Evolutionary conservation across 352 stramenopile species (phyloP).

Genomic region (Phytophthora chlamydospora): DNA sequence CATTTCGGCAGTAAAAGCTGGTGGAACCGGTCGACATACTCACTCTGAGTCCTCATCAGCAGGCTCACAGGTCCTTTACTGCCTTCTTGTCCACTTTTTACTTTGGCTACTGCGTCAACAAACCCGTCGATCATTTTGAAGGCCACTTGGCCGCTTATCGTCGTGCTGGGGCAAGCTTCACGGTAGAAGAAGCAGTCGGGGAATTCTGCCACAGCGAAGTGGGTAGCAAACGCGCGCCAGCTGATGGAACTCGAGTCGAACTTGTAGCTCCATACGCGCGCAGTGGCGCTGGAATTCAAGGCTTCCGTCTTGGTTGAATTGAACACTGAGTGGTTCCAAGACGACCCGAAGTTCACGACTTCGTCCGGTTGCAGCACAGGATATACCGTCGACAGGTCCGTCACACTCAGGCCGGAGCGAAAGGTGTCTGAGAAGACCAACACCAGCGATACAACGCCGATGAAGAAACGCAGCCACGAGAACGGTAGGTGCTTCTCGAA

Average conservation of each 20-base stretch:
- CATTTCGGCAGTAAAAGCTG: conserved; percentile 32
- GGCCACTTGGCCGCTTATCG: conserved; percentile 15
- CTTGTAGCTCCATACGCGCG: conserved; percentile 37
- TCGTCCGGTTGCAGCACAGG: conserved; percentile 25
- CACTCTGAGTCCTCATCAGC: conserved; percentile 13
- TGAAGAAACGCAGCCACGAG: no score
- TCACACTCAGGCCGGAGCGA: conserved; percentile 28
- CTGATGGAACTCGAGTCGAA: conserved; percentile 34
- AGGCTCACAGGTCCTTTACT: neutral
- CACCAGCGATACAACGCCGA: no score
- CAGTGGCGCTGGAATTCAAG: neutral
- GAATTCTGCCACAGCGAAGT: conserved; percentile 13
- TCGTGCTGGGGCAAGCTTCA: conserved; percentile 1
- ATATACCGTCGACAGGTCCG: neutral
- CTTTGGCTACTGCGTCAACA: conserved; percentile 6
- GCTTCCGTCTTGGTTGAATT: conserved; percentile 13
- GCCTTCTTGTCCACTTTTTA: neutral
- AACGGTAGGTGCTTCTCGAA: no score
- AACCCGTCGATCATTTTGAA: conserved; percentile 34
- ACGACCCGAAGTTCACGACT: conserved; percentile 19
- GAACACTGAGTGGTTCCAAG: conserved; percentile 27
- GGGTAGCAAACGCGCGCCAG: conserved; percentile 26
- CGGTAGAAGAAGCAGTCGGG: conserved; percentile 31
- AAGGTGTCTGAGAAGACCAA: conserved; percentile 30
- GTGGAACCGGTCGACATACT: conserved; percentile 40